Evolutionary conservation across 495 filamentous ascomycete genomes (phyloP).

Genomic region (Penicillium soppii): DNA sequence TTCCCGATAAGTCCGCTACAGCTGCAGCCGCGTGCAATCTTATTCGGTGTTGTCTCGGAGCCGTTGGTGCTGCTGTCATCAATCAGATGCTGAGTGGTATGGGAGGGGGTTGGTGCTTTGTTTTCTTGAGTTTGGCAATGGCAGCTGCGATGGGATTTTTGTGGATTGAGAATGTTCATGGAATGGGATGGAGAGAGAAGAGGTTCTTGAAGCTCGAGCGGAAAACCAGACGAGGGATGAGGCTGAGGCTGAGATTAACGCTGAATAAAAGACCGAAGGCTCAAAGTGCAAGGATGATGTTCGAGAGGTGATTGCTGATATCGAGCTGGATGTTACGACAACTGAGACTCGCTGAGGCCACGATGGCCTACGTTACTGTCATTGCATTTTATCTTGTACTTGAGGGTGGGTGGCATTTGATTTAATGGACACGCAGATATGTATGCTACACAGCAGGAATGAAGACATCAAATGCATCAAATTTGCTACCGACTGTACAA

Average conservation of each 20-base stretch:
- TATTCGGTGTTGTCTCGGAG: constrained; percentile 61
- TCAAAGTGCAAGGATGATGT: background rate
- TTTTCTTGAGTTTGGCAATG: constrained; percentile 33
- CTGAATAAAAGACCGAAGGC: background rate
- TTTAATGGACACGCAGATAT: background rate
- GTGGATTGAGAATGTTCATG: constrained; percentile 32
- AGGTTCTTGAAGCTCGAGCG: constrained; percentile 18
- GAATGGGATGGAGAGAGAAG: constrained; percentile 42
- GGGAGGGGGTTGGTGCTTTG: constrained; percentile 64
- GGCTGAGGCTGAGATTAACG: background rate
- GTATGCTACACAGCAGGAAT: constrained; percentile 4
- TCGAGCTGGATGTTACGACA: background rate
- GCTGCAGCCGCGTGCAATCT: constrained; percentile 69
- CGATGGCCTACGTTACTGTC: background rate
- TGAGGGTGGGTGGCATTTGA: background rate
- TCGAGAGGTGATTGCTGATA: background rate
- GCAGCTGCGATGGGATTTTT: constrained; percentile 37
- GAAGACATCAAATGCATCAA: constrained; percentile 34
- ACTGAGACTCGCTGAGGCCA: background rate
- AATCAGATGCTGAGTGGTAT: constrained; percentile 59
- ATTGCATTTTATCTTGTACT: background rate
- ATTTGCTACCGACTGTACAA: constrained; percentile 39
- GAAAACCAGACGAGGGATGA: constrained; percentile 13
- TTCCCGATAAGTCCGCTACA: constrained; percentile 53
- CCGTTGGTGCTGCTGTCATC: constrained; percentile 58